phyloP scores from a whole-genome alignment of 2,329 filamentous ascomycete species.

The Conoideocrella luteorostrata region DNA sequence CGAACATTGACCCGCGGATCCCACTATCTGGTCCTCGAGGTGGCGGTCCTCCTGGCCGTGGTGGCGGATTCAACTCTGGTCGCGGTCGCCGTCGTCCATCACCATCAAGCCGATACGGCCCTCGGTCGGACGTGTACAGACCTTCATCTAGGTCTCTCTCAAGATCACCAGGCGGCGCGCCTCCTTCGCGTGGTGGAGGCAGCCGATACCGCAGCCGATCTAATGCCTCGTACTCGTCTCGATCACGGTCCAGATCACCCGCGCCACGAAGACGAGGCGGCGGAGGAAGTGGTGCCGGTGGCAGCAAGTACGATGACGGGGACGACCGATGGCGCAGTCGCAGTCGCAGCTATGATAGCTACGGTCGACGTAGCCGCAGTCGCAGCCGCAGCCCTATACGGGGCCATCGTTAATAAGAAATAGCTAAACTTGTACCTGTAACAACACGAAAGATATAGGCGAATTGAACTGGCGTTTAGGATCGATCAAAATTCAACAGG shows the following conservation, averaged over 20 bases:
- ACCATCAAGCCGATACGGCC: slow-evolving; percentile 31
- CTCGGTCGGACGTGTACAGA: slow-evolving; percentile 52
- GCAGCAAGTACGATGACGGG: slow-evolving; percentile 12
- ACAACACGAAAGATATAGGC: too few relatives aligned
- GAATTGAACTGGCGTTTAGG: slow-evolving; percentile 2
- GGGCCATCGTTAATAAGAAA: slow-evolving; percentile 22
- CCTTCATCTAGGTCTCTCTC: slow-evolving; percentile 48
- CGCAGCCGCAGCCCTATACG: slow-evolving; percentile 33
- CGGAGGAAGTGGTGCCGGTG: slow-evolving; percentile 23
- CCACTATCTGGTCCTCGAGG: slow-evolving; percentile 26
- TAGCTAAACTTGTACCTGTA: not conserved
- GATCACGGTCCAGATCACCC: slow-evolving; percentile 37
- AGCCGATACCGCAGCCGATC: slow-evolving; percentile 41
- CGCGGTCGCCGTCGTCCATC: slow-evolving; percentile 31
- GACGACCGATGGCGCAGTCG: slow-evolving; percentile 37
- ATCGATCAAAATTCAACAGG: too few relatives aligned
- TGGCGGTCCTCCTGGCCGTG: slow-evolving; percentile 20
- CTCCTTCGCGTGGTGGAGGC: slow-evolving; percentile 24
- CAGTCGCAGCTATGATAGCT: slow-evolving; percentile 40
- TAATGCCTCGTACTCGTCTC: slow-evolving; percentile 36
- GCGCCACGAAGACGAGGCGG: slow-evolving; percentile 28
- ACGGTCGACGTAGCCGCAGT: slow-evolving; percentile 32
- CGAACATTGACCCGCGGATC: slow-evolving; percentile 47
- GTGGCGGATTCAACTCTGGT: slow-evolving; percentile 25
- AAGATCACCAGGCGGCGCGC: slow-evolving; percentile 35